phyloP scores from a whole-genome alignment of 208 protist species.

The Naegleria lovaniensis region DNA sequence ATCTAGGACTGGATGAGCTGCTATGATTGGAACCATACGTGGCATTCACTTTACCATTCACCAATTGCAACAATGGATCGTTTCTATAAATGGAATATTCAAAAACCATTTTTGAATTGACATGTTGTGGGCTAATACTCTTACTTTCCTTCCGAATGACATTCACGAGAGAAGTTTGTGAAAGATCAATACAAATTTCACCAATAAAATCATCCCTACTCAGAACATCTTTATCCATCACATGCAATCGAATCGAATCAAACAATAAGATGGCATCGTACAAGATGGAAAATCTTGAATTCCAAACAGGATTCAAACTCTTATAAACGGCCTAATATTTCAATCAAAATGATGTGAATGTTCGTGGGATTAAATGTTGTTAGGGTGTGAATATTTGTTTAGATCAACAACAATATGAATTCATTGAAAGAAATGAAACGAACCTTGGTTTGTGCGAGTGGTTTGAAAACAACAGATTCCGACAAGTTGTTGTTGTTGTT shows the following conservation, averaged over 20 bases:
- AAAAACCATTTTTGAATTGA: neutral
- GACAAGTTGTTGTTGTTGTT: too few relatives aligned
- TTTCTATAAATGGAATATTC: neutral
- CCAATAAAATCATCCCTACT: neutral
- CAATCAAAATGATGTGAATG: too few relatives aligned
- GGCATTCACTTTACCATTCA: neutral
- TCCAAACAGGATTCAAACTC: neutral
- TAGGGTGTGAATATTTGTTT: too few relatives aligned
- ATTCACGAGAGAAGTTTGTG: neutral
- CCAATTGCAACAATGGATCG: neutral
- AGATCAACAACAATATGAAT: too few relatives aligned
- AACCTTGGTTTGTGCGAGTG: too few relatives aligned
- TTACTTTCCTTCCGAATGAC: neutral
- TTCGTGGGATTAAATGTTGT: too few relatives aligned
- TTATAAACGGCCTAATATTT: neutral
- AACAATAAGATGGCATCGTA: neutral
- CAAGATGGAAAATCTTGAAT: neutral
- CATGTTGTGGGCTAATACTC: neutral
- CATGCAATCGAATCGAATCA: neutral
- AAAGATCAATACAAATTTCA: neutral
- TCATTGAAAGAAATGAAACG: too few relatives aligned
- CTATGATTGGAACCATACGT: neutral
- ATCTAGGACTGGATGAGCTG: too few relatives aligned
- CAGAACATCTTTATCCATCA: neutral
- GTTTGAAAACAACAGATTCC: too few relatives aligned